phyloP scores from a whole-genome alignment of 2,329 filamentous ascomycete species.

The Herpomyces periplanetae region DNA sequence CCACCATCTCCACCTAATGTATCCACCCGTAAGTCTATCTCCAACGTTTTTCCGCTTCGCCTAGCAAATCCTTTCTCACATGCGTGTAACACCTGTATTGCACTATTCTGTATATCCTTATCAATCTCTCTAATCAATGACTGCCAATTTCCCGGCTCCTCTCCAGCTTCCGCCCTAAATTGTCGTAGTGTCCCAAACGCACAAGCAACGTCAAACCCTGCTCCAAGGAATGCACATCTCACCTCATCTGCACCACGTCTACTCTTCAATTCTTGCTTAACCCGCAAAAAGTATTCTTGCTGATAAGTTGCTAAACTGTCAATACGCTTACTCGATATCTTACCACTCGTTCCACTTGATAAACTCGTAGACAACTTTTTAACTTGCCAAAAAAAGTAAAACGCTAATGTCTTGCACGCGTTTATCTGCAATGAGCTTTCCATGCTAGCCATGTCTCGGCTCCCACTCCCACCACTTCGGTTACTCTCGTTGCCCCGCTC shows the following conservation, averaged over 20 bases:
- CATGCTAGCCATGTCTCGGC: too few species aligned
- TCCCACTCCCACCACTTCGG: too few species aligned
- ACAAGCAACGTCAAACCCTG: slow-evolving; percentile 41
- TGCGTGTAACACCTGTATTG: slow-evolving; percentile 35
- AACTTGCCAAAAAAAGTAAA: slow-evolving; percentile 89
- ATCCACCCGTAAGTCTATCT: slow-evolving; percentile 6
- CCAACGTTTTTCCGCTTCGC: slow-evolving; percentile 19
- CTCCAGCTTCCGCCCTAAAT: slow-evolving; percentile 9
- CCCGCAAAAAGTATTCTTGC: slow-evolving; percentile 12
- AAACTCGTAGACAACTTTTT: slow-evolving; percentile 18
- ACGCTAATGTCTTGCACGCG: slow-evolving; percentile 34
- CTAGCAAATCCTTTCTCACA: slow-evolving; percentile 41
- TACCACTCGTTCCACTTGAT: background rate
- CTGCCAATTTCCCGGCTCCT: slow-evolving; percentile 15
- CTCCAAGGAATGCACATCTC: slow-evolving; percentile 30
- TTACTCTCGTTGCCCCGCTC: too few species aligned
- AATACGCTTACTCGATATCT: background rate
- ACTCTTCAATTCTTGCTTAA: slow-evolving; percentile 12
- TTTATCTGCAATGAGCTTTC: too few species aligned
- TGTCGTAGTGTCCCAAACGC: slow-evolving; percentile 32
- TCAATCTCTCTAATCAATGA: slow-evolving; percentile 27
- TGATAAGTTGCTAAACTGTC: slow-evolving; percentile 16
- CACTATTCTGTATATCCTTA: slow-evolving; percentile 17
- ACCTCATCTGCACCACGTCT: slow-evolving; percentile 31
- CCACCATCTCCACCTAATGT: slow-evolving; percentile 5